Evolutionary conservation across 2,329 filamentous ascomycete species (phyloP).

Genomic region (Colletotrichum navitas): DNA sequence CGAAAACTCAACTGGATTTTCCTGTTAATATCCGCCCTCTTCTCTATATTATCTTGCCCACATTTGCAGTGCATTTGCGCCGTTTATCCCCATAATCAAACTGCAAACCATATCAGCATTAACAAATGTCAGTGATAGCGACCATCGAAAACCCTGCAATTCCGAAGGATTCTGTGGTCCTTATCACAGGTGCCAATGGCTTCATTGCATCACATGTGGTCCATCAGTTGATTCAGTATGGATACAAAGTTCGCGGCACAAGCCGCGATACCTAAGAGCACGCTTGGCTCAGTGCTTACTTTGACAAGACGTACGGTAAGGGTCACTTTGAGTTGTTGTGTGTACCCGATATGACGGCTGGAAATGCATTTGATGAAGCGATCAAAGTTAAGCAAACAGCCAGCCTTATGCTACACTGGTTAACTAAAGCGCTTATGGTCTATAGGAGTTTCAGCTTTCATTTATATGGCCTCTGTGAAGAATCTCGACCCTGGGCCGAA

Average conservation of each 20-base stretch:
- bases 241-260: constrained; percentile 60
- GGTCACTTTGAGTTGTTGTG: constrained; percentile 52
- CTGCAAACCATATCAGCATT: background rate
- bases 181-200: constrained; percentile 59
- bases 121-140: background rate
- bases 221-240: constrained; percentile 53
- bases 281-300: constrained; percentile 48
- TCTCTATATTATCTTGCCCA: background rate
- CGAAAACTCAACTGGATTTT: background rate
- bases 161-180: constrained; percentile 50
- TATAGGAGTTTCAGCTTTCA: constrained; percentile 47
- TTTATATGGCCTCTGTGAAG: constrained; percentile 55
- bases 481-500: constrained; percentile 53
- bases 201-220: constrained; percentile 56
- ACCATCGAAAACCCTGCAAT: constrained; percentile 40
- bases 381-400: constrained; percentile 45
- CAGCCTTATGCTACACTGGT: rapidly evolving
- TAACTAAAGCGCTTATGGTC: background rate
- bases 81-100: no score
- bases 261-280: constrained; percentile 52
- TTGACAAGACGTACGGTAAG: constrained; percentile 50
- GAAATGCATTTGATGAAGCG: constrained; percentile 46
- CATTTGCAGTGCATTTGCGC: background rate
- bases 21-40: background rate
- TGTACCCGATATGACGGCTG: constrained; percentile 51